These are phyloP conservation scores for Linum usitatissimum DNA, from an alignment of 345 rosid genomes.

Conservation along the genomic window DNA sequence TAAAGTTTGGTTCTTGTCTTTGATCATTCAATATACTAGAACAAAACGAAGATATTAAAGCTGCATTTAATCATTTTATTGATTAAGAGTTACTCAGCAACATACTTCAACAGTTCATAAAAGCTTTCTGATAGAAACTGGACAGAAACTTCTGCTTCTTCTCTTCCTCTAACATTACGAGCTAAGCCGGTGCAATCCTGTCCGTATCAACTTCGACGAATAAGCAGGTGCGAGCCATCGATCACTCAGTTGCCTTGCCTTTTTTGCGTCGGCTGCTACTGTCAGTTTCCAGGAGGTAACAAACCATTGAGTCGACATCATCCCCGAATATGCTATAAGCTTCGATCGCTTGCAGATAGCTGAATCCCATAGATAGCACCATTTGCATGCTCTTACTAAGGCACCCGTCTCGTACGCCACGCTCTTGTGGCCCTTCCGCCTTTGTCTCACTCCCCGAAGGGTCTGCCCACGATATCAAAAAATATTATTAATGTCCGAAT, in stretches of 20 bases:
- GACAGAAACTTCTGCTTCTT: too few relatives aligned
- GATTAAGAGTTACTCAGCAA: too few relatives aligned
- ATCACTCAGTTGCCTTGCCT: constrained; percentile 78
- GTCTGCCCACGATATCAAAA: constrained; percentile 29
- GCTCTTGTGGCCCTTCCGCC: constrained; percentile 27
- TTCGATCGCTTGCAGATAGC: constrained; percentile 71
- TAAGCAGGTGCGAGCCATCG: neutral
- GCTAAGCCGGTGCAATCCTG: too few relatives aligned
- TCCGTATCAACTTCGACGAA: too few relatives aligned
- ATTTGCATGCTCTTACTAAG: constrained; percentile 65
- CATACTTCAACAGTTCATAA: too few relatives aligned
- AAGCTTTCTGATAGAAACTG: too few relatives aligned
- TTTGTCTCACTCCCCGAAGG: constrained; percentile 53
- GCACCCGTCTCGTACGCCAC: constrained; percentile 25
- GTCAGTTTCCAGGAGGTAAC: constrained; percentile 72
- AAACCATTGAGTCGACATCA: constrained; percentile 88
- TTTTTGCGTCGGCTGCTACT: constrained; percentile 65
- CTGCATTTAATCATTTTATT: too few relatives aligned
- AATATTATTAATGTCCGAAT: neutral
- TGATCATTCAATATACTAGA: too few relatives aligned
- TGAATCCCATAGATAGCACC: constrained; percentile 90
- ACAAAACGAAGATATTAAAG: too few relatives aligned
- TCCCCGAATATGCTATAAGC: constrained; percentile 96
- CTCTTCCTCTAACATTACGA: too few relatives aligned
- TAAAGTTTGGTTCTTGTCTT: too few relatives aligned